Base-by-base conservation (phyloP, 768 basidiomycete genomes). In the Mrakia gelida region DNA sequence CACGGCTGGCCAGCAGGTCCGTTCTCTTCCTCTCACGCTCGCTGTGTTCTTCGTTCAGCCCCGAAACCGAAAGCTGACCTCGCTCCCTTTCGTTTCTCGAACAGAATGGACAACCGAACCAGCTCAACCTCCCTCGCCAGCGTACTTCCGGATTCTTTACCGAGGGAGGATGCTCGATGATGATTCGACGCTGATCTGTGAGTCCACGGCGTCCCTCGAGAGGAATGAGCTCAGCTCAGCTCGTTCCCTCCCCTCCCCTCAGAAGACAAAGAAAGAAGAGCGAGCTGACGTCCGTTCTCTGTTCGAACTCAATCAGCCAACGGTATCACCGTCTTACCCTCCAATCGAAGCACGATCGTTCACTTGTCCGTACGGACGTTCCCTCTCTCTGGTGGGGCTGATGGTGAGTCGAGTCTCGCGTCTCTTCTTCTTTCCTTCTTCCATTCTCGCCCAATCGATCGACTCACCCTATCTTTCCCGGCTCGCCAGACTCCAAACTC, bases 81-180 rank as follows among this genome's bases (percentile, higher is more conserved):
- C n/a, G 9, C n/a, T 28, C 16, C 38, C 62, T 28, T 32, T 41
- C 7, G 32, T 43, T 18, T 74, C 73, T 43, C 16, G 1, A 10
- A 13, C 38, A 76, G 75, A 76, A 41, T 76, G 75, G 75, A 76
- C 67, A 32, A 32, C 62, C 38, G 77, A 78, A 18, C 63, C 67
- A 16, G 56, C 45, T 9, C 56, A 65, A 45, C 77, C 77, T 8
- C 71, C 77, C 6, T 43, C 71, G 7, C 77, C 77, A 18, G 61
- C 71, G 13, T 78, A 73, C 61, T 65, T 78, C 41, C 71, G 77
- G 15, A 73, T 78, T n/a, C 49, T 78, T 0, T 78, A 78, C 52
- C 41, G 77, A 21, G 77, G 77, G 3, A 28, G 72, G 4, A 78
- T 78, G 71, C 77, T 78, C 18, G 77, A 78, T 54, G 77, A 78